A percentile compares a stretch with the other conserved stretches of the same genome.
Evolutionary conservation across 1,139 yeast genomes (phyloP).

Genomic region (Nakaseomyces uthaithaninus): DNA sequence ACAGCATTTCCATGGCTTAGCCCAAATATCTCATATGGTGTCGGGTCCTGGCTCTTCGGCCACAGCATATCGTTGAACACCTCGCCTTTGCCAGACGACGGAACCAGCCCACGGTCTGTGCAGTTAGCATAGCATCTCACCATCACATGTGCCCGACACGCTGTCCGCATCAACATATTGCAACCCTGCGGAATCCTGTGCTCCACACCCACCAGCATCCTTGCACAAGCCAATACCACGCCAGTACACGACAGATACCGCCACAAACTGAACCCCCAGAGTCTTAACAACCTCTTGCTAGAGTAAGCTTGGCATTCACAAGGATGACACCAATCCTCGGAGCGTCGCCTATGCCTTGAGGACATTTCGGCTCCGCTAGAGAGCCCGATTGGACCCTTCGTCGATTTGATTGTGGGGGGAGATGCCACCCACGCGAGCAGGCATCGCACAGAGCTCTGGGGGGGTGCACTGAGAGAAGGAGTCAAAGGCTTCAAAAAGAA

Average conservation of each 20-base stretch:
- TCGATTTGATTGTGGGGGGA: background rate
- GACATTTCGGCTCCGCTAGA: background rate
- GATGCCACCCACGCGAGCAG: no score
- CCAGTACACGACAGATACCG: no score
- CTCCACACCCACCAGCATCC: no score
- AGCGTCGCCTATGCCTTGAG: no score
- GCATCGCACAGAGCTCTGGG: no score
- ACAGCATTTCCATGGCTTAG: constrained; percentile 34
- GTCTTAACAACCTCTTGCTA: background rate
- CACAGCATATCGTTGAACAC: constrained; percentile 32
- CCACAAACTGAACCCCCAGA: no score
- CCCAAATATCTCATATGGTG: constrained; percentile 70
- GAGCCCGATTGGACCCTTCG: background rate
- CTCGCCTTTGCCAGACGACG: background rate
- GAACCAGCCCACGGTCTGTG: background rate
- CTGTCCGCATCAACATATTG: no score
- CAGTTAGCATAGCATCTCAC: background rate
- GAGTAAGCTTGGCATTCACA: background rate
- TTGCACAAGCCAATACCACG: no score
- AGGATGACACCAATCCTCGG: background rate
- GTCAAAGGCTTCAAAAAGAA: background rate
- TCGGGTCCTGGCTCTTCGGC: constrained; percentile 53
- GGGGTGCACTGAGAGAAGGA: background rate
- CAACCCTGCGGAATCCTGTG: no score
- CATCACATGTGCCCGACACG: no score